These are phyloP conservation scores for Trichopus zeylanicus DNA, from an alignment of 116 monocot species.

Conservation along the genomic window DNA sequence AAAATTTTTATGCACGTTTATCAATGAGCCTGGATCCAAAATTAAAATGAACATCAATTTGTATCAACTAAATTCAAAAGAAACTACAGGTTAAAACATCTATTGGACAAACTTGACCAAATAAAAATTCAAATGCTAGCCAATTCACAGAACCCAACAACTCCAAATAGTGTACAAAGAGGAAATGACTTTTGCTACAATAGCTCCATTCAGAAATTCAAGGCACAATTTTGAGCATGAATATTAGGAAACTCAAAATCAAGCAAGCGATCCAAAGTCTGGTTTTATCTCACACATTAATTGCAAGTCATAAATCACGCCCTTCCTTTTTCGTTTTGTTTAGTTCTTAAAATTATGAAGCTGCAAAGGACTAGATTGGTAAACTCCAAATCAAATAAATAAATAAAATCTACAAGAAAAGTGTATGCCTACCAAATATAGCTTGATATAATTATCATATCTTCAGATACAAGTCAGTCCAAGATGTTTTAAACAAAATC, in stretches of 20 bases:
- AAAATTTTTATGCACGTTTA: neutral
- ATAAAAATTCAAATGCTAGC: neutral
- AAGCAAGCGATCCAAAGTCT: no score
- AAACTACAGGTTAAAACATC: neutral
- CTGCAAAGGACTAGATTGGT: neutral
- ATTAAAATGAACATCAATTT: neutral
- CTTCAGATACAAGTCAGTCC: no score
- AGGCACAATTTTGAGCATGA: no score
- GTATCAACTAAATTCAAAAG: no score
- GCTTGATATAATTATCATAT: neutral
- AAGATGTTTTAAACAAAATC: neutral
- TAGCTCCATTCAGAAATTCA: no score
- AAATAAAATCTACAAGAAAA: neutral
- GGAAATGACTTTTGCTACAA: no score
- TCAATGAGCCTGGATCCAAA: neutral
- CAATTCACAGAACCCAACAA: no score
- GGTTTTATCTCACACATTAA: no score
- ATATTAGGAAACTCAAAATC: no score
- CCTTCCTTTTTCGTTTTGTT: no score
- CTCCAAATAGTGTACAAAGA: no score
- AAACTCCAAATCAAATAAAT: neutral
- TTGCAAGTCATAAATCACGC: no score
- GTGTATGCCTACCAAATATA: neutral
- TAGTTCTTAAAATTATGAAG: neutral
- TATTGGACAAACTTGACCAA: neutral